Evolutionary conservation across 2,329 filamentous ascomycete genomes (phyloP).

Genomic region (Colletotrichum shisoi): DNA sequence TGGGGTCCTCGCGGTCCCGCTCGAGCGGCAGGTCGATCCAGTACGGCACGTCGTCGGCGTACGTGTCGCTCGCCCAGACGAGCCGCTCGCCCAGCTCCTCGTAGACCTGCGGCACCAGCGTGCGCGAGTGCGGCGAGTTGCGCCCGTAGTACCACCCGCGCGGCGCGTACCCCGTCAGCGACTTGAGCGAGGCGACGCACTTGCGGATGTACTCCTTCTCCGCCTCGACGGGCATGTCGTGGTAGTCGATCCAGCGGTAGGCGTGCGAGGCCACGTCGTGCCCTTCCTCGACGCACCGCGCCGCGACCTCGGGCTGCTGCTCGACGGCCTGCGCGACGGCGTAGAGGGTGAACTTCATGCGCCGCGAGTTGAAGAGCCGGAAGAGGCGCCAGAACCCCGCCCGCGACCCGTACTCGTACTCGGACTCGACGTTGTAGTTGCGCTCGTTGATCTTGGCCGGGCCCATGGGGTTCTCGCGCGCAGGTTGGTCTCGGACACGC

Average conservation of each 20-base stretch:
- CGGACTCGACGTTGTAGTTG: slow-evolving; percentile 57
- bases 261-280: slow-evolving; percentile 61
- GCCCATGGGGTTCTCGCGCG: slow-evolving; percentile 51
- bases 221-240: slow-evolving; percentile 54
- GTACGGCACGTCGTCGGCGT: slow-evolving; percentile 64
- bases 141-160: slow-evolving; percentile 61
- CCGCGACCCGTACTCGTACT: slow-evolving; percentile 61
- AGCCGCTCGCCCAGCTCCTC: slow-evolving; percentile 61
- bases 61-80: slow-evolving; percentile 59
- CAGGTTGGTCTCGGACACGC: slow-evolving; percentile 49
- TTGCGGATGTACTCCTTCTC: slow-evolving; percentile 58
- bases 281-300: slow-evolving; percentile 57
- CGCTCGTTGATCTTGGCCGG: slow-evolving; percentile 52
- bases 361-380: slow-evolving; percentile 56
- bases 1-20: slow-evolving; percentile 49
- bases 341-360: slow-evolving; percentile 61
- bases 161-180: slow-evolving; percentile 56
- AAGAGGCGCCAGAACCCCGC: slow-evolving; percentile 60
- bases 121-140: slow-evolving; percentile 54
- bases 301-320: slow-evolving; percentile 57
- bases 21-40: slow-evolving; percentile 63
- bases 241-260: slow-evolving; percentile 61
- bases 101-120: slow-evolving; percentile 58
- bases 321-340: slow-evolving; percentile 59
- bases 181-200: slow-evolving; percentile 52